Evolutionary conservation across 2,329 filamentous ascomycete genomes (phyloP).

Genomic region (Penicillium fuscoglaucum): DNA sequence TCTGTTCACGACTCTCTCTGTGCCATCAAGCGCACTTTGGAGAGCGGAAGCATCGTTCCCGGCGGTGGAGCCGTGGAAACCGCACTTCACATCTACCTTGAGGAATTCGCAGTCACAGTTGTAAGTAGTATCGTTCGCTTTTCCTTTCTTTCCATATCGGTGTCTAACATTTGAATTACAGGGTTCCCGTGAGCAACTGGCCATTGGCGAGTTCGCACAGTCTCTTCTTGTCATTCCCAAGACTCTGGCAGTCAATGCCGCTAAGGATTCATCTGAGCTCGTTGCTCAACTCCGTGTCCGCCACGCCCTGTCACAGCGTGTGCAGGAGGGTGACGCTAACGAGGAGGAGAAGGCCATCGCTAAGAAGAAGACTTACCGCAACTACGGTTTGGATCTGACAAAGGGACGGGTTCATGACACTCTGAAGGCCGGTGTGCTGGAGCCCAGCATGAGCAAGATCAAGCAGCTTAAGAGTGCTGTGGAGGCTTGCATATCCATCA

Average conservation of each 20-base stretch:
- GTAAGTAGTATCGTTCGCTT: slow-evolving; percentile 48
- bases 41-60: slow-evolving; percentile 94
- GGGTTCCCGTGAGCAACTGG: slow-evolving; percentile 92
- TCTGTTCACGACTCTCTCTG: slow-evolving; percentile 96
- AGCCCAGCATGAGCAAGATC: slow-evolving; percentile 97
- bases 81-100: slow-evolving; percentile 97
- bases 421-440: slow-evolving; percentile 90
- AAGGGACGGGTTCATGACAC: slow-evolving; percentile 91
- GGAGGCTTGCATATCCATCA: slow-evolving; percentile 97
- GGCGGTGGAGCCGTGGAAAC: slow-evolving; percentile 97
- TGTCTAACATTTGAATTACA: slow-evolving; percentile 29
- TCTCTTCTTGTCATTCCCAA: slow-evolving; percentile 93
- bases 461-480: slow-evolving; percentile 98
- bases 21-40: slow-evolving; percentile 93
- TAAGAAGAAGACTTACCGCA: slow-evolving; percentile 96
- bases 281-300: slow-evolving; percentile 92
- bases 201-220: slow-evolving; percentile 96
- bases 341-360: slow-evolving; percentile 88
- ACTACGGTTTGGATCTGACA: slow-evolving; percentile 89
- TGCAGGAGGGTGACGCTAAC: slow-evolving; percentile 71
- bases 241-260: slow-evolving; percentile 93
- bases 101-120: slow-evolving; percentile 97
- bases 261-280: slow-evolving; percentile 92
- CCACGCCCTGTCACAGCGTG: slow-evolving; percentile 90
- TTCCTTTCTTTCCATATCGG: background rate